Evolutionary conservation across 768 basidiomycete genomes (phyloP).

Genomic region (Rhizopogon sp.): DNA sequence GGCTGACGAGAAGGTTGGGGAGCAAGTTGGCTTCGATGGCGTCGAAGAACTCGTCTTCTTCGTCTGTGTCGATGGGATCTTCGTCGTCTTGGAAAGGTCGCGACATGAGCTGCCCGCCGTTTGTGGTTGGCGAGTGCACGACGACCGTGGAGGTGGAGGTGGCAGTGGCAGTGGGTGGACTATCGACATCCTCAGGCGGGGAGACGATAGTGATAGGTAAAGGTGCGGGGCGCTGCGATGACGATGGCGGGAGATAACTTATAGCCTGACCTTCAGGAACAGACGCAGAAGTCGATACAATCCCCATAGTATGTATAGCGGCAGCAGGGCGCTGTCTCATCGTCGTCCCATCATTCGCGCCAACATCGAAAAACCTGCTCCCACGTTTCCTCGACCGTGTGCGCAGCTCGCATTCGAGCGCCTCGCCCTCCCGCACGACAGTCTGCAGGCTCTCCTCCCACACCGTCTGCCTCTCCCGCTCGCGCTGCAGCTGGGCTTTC

Average conservation of each 20-base stretch:
- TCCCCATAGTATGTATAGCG: conserved; percentile 7
- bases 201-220: conserved; percentile 9
- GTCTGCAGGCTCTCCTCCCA: conserved; percentile 91
- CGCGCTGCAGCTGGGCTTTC: conserved; percentile 56
- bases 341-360: conserved; percentile 18
- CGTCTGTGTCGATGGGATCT: conserved; percentile 50
- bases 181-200: background rate
- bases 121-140: background rate
- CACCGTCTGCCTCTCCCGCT: conserved; percentile 56
- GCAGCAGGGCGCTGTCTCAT: conserved; percentile 12
- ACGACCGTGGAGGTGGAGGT: conserved; percentile 8
- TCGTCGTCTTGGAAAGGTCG: conserved; percentile 28
- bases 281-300: conserved; percentile 5
- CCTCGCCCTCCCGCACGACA: conserved; percentile 83
- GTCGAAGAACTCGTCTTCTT: conserved; percentile 97
- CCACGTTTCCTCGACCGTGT: conserved; percentile 53
- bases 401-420: conserved; percentile 74
- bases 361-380: conserved; percentile 48
- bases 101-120: conserved; percentile 8
- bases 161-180: background rate
- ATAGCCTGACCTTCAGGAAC: conserved; percentile 14
- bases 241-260: conserved; percentile 12
- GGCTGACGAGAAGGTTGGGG: conserved; percentile 69
- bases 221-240: conserved; percentile 13
- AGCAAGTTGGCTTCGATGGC: conserved; percentile 83